Percentiles rank a stretch among this genome's conserved stretches.
Evolutionary conservation across 1,284 basidiomycete genomes (phyloP).

Genomic region (Termitomyces sp.): DNA sequence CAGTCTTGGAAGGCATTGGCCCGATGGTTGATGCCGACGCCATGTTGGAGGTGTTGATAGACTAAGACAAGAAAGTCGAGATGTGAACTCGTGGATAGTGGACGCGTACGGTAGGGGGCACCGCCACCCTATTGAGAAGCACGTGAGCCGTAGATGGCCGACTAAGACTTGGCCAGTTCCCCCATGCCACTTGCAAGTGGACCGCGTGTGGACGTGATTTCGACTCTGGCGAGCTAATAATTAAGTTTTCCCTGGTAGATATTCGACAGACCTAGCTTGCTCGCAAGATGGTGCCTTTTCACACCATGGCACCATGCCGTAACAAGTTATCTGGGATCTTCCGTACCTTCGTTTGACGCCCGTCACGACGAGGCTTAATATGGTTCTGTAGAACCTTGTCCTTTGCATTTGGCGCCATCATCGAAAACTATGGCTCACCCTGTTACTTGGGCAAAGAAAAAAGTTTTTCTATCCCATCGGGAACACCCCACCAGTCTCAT

Average conservation of each 20-base stretch:
- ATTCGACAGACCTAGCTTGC: neutral
- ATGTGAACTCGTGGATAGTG: conserved; percentile 9
- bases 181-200: too few relatives aligned
- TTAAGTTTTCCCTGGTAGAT: too few relatives aligned
- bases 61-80: neutral
- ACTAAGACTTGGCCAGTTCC: too few relatives aligned
- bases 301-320: neutral
- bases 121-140: neutral
- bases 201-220: too few relatives aligned
- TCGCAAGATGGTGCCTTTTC: neutral
- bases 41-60: conserved; percentile 3
- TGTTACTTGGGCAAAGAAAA: conserved; percentile 37
- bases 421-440: conserved; percentile 27
- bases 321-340: neutral
- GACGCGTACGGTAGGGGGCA: conserved; percentile 11
- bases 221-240: too few relatives aligned
- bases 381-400: neutral
- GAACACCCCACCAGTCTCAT: conserved; percentile 47
- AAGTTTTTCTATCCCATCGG: conserved; percentile 53
- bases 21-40: conserved; percentile 23
- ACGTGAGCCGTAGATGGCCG: neutral
- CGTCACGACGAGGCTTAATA: neutral
- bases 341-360: neutral
- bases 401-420: neutral
- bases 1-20: conserved; percentile 58